These are phyloP conservation scores for Zopfochytrium polystomum DNA, from an alignment of 371 early-diverging fungal species.

Conservation along the genomic window DNA sequence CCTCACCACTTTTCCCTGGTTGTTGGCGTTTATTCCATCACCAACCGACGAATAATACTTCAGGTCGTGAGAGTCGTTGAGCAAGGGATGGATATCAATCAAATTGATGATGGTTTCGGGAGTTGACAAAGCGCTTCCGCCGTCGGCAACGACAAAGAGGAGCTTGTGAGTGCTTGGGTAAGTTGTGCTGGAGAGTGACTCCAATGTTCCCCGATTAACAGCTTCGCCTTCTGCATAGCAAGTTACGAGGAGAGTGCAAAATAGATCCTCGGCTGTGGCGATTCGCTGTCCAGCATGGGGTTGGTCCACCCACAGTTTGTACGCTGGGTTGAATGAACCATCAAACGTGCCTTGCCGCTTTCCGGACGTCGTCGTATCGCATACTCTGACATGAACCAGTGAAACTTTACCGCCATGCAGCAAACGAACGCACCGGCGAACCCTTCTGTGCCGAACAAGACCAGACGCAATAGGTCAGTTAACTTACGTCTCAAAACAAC, in stretches of 20 bases:
- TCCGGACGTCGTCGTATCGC: neutral
- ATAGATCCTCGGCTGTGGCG: conserved; percentile 39
- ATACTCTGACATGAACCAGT: conserved; percentile 45
- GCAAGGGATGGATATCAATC: conserved; percentile 23
- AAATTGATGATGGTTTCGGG: conserved; percentile 42
- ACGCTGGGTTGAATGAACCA: neutral
- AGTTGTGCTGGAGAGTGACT: conserved; percentile 87
- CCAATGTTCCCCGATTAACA: conserved; percentile 82
- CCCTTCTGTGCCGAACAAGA: too few relatives aligned
- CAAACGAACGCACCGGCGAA: too few relatives aligned
- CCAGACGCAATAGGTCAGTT: too few relatives aligned
- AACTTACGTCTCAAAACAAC: too few relatives aligned
- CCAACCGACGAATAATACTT: conserved; percentile 82
- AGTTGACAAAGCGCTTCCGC: conserved; percentile 37
- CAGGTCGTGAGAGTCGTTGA: conserved; percentile 10
- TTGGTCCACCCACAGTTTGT: neutral
- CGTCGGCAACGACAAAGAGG: conserved; percentile 57
- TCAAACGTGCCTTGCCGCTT: neutral
- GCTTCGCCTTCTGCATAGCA: conserved; percentile 63
- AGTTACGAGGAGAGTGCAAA: conserved; percentile 64
- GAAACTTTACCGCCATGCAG: conserved; percentile 51
- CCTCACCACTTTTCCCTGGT: conserved; percentile 79
- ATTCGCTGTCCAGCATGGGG: neutral
- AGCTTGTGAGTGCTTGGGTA: conserved; percentile 88
- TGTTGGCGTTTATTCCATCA: conserved; percentile 86